phyloP scores from a whole-genome alignment of 164 flowering plant species.

The Piper longum region DNA sequence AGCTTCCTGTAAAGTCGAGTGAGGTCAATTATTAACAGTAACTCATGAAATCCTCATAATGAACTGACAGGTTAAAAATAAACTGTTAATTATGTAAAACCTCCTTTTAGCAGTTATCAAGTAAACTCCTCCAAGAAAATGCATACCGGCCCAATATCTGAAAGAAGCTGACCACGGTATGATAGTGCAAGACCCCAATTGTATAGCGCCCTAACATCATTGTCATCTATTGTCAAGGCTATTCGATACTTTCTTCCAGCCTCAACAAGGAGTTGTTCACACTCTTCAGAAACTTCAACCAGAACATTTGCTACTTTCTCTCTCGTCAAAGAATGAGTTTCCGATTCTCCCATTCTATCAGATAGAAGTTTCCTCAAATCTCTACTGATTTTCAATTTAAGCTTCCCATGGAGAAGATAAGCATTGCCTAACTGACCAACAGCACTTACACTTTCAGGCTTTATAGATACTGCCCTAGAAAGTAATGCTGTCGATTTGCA shows the following conservation, averaged over 20 bases:
- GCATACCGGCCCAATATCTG: slow-evolving; percentile 94
- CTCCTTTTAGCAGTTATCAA: neutral
- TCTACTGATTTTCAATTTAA: slow-evolving; percentile 59
- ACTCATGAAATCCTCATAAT: neutral
- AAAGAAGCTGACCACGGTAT: slow-evolving; percentile 82
- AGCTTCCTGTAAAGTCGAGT: slow-evolving; percentile 47
- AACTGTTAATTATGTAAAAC: no score
- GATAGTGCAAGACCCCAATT: slow-evolving; percentile 96
- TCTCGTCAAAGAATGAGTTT: slow-evolving; percentile 19
- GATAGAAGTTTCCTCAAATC: slow-evolving; percentile 50
- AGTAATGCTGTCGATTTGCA: slow-evolving; percentile 49
- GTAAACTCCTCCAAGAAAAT: neutral
- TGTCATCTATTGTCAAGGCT: slow-evolving; percentile 73
- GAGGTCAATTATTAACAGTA: neutral
- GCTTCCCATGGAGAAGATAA: slow-evolving; percentile 80
- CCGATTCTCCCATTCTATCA: slow-evolving; percentile 11
- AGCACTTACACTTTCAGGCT: slow-evolving; percentile 80
- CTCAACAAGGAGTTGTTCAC: slow-evolving; percentile 81
- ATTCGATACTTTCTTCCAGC: slow-evolving; percentile 77
- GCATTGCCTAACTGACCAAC: slow-evolving; percentile 88
- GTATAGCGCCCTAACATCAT: slow-evolving; percentile 70
- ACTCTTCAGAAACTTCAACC: slow-evolving; percentile 70
- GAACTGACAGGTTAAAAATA: neutral
- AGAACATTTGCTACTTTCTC: slow-evolving; percentile 47
- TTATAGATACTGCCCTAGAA: slow-evolving; percentile 50